These are phyloP conservation scores for Penicillium digitatum DNA, from an alignment of 2,329 filamentous ascomycete species.

Conservation along the genomic window DNA sequence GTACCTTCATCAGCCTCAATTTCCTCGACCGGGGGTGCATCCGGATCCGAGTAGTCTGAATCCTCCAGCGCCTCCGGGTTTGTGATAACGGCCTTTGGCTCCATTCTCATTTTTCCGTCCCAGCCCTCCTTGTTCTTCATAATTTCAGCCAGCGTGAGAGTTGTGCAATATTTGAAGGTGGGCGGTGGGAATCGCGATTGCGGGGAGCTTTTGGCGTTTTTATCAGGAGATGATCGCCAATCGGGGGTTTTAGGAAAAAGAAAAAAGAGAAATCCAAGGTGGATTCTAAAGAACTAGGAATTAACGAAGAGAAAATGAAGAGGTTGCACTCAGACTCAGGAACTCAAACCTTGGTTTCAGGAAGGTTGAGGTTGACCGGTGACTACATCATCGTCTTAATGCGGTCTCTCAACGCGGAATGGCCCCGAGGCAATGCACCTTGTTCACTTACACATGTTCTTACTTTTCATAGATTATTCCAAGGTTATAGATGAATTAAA, in stretches of 20 bases:
- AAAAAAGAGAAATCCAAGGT: background rate
- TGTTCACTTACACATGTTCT: background rate
- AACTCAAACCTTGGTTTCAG: constrained; percentile 6
- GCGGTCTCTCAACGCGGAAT: constrained; percentile 11
- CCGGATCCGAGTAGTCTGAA: constrained; percentile 75
- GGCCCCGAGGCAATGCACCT: background rate
- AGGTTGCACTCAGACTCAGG: background rate
- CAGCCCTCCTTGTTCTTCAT: constrained; percentile 46
- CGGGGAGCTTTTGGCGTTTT: constrained; percentile 22
- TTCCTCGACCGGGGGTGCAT: constrained; percentile 64
- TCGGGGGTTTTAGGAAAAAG: background rate
- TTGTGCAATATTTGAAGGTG: constrained; percentile 9
- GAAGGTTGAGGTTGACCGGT: background rate
- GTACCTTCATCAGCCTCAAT: constrained; percentile 78
- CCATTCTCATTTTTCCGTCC: constrained; percentile 53
- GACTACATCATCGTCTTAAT: constrained; percentile 17
- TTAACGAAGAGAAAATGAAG: background rate
- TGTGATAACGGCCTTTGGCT: constrained; percentile 62
- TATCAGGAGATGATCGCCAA: background rate
- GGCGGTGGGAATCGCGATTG: constrained; percentile 21
- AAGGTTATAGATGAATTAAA: background rate
- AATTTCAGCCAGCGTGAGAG: constrained; percentile 8
- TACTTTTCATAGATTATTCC: background rate
- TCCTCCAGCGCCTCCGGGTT: constrained; percentile 83
- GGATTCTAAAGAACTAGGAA: background rate